Conservation (phyloP, 2,329 filamentous ascomycete genomes). For the Hymenoscyphus infarciens region DNA sequence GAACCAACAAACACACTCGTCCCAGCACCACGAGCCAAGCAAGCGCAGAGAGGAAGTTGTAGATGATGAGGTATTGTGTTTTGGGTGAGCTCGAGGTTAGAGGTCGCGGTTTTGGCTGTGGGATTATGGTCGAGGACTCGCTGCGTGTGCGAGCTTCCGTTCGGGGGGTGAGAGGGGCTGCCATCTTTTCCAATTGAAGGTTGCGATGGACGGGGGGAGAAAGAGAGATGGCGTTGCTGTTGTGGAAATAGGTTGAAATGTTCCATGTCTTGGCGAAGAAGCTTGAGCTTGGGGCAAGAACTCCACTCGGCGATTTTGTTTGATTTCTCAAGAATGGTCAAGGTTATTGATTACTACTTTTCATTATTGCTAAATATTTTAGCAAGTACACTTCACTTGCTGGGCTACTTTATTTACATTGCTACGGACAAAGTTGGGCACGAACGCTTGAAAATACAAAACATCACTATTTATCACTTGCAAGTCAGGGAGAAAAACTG, state of each 20-base stretch:
- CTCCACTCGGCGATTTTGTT: background rate
- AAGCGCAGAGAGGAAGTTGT: constrained; percentile 75
- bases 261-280: constrained; percentile 2
- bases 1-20: constrained; percentile 56
- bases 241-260: background rate
- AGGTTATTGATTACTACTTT: background rate
- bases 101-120: constrained; percentile 28
- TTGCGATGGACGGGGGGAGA: background rate
- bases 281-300: constrained; percentile 7
- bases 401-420: too few relatives aligned
- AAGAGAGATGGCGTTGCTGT: background rate
- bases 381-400: background rate
- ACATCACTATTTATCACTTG: background rate
- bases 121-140: constrained; percentile 7
- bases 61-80: constrained; percentile 72
- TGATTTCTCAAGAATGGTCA: too few relatives aligned
- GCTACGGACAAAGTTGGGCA: background rate
- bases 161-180: background rate
- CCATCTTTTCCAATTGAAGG: background rate
- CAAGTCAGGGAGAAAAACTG: background rate
- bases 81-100: constrained; percentile 44
- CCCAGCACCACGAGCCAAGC: constrained; percentile 77
- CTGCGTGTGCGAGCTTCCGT: constrained; percentile 4
- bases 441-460: background rate
- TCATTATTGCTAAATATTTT: too few relatives aligned